Evolutionary conservation across 208 protist genomes (phyloP).

Genomic region (Leishmania amazonensis): DNA sequence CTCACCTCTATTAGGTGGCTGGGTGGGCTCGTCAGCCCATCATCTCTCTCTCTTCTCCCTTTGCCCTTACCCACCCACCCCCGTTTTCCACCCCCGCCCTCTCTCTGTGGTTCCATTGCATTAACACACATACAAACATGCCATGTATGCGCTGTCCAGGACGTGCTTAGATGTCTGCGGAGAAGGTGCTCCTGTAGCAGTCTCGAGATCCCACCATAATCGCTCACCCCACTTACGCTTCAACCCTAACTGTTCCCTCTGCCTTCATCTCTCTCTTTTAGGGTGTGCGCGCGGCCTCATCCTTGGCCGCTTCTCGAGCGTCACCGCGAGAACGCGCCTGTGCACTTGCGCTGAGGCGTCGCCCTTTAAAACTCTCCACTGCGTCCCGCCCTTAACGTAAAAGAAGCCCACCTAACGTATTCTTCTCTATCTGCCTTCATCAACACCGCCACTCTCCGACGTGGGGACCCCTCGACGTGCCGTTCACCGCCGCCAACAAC

Average conservation of each 20-base stretch:
- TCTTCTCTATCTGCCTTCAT: not conserved
- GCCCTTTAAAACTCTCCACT: not conserved
- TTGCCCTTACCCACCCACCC: not conserved
- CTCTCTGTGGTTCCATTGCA: not conserved
- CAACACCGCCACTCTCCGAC: not conserved
- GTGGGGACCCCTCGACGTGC: not conserved
- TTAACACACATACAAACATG: not conserved
- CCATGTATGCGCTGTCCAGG: not conserved
- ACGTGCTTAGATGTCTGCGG: conserved; percentile 4
- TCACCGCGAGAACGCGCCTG: not conserved
- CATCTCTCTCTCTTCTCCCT: not conserved
- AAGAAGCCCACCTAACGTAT: not conserved
- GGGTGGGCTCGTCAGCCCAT: not conserved
- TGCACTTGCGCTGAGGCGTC: not conserved
- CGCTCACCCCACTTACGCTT: not conserved
- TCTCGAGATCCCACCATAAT: not conserved
- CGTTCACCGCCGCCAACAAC: not conserved
- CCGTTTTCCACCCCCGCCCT: not conserved
- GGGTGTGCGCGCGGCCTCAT: not conserved
- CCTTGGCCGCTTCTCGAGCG: not conserved
- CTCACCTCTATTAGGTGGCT: not conserved
- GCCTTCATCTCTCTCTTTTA: not conserved
- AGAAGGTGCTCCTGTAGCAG: conserved; percentile 1
- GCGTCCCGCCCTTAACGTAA: not conserved
- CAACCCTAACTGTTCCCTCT: not conserved